These are phyloP conservation scores for Thelonectria olida DNA, from an alignment of 2,329 filamentous ascomycete genomes.

Conservation along the genomic window DNA sequence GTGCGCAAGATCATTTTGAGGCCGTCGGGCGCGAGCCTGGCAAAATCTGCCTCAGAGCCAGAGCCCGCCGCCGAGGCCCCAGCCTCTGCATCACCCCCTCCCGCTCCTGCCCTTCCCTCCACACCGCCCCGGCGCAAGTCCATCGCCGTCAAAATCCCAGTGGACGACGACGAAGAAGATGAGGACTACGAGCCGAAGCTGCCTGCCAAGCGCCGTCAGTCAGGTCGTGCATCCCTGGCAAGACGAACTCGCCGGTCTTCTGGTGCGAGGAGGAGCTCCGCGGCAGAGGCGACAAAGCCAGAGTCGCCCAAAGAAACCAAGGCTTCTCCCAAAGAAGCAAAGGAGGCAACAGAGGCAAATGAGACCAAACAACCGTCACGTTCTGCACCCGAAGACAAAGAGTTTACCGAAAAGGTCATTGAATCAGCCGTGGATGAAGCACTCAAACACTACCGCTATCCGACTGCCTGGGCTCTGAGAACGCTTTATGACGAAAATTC, in stretches of 20 bases:
- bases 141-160: slow-evolving; percentile 41
- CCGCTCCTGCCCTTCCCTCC: slow-evolving; percentile 32
- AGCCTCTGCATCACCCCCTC: slow-evolving; percentile 35
- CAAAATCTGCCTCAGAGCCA: slow-evolving; percentile 38
- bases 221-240: slow-evolving; percentile 44
- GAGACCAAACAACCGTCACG: slow-evolving; percentile 27
- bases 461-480: slow-evolving; percentile 69
- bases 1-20: slow-evolving; percentile 59
- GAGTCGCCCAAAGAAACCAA: slow-evolving; percentile 17
- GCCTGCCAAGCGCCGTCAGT: slow-evolving; percentile 44
- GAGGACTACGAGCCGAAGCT: slow-evolving; percentile 56
- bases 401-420: slow-evolving; percentile 61
- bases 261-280: slow-evolving; percentile 32
- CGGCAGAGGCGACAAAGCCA: slow-evolving; percentile 33
- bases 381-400: slow-evolving; percentile 48
- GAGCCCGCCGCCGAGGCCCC: slow-evolving; percentile 32
- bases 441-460: slow-evolving; percentile 64
- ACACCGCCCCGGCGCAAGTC: slow-evolving; percentile 41
- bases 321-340: slow-evolving; percentile 23
- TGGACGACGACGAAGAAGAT: slow-evolving; percentile 51
- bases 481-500: slow-evolving; percentile 68
- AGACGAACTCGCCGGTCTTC: slow-evolving; percentile 41
- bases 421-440: slow-evolving; percentile 68
- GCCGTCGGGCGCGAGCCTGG: slow-evolving; percentile 44
- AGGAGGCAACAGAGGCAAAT: slow-evolving; percentile 25